A percentile compares a stretch with the other conserved stretches of the same genome.
phyloP scores from a whole-genome alignment of 1,139 yeast genomes.

The Geotrichum macrosporum region DNA sequence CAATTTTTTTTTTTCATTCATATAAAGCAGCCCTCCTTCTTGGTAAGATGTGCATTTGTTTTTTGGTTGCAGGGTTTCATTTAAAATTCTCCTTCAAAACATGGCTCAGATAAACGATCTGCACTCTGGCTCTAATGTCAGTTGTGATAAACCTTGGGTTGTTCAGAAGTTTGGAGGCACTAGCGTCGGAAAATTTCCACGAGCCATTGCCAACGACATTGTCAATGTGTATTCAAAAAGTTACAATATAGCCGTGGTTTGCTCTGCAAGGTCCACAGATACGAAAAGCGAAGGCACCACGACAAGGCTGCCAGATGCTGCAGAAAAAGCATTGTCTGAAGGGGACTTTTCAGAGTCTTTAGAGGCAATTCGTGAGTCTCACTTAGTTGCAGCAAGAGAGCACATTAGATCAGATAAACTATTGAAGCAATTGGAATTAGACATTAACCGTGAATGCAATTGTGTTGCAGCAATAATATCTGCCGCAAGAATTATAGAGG shows the following conservation, averaged over 20 bases:
- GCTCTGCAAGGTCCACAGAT: conserved; percentile 89
- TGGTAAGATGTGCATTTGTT: too few species aligned
- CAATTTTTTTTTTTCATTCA: background rate
- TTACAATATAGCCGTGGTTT: conserved; percentile 86
- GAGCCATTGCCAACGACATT: conserved; percentile 76
- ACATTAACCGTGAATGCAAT: conserved; percentile 61
- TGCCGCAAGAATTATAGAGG: conserved; percentile 90
- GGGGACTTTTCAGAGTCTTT: conserved; percentile 51
- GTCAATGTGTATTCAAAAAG: conserved; percentile 58
- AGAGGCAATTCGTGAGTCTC: conserved; percentile 69
- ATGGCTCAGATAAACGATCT: too few species aligned
- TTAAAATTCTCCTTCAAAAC: too few species aligned
- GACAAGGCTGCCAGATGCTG: conserved; percentile 65
- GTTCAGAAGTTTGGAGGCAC: conserved; percentile 98
- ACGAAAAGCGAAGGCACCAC: conserved; percentile 96
- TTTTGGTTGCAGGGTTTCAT: too few species aligned
- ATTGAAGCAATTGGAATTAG: conserved; percentile 47
- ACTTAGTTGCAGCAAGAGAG: conserved; percentile 62
- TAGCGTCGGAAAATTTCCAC: conserved; percentile 93
- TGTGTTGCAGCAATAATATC: conserved; percentile 64
- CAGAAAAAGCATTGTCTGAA: conserved; percentile 48
- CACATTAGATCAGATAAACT: conserved; percentile 48
- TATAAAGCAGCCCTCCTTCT: background rate
- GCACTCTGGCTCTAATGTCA: too few species aligned
- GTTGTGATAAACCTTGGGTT: conserved; percentile 56